These are phyloP conservation scores for Diaporthe capsici DNA, from an alignment of 2,329 filamentous ascomycete species.

Conservation along the genomic window DNA sequence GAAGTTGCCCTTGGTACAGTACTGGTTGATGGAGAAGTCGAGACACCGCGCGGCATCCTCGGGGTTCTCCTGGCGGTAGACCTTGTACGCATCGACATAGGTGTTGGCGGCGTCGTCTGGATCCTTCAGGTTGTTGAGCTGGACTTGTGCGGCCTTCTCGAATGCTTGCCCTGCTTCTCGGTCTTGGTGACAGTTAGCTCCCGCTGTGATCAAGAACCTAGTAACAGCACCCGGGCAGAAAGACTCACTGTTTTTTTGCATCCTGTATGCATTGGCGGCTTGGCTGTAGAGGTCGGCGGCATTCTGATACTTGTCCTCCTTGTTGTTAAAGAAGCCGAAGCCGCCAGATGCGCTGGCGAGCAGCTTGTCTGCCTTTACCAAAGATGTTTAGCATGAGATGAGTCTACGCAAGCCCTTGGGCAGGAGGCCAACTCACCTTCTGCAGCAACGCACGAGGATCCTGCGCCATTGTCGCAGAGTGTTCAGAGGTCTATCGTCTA, in stretches of 20 bases:
- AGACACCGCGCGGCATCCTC: conserved; percentile 86
- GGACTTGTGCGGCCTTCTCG: conserved; percentile 86
- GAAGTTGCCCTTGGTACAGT: conserved; percentile 91
- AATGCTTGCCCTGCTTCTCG: conserved; percentile 90
- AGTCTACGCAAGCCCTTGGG: not conserved
- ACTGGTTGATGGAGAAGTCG: conserved; percentile 85
- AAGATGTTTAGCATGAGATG: conserved; percentile 5
- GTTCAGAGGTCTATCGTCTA: not conserved
- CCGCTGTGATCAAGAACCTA: not conserved
- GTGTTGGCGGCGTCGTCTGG: conserved; percentile 93
- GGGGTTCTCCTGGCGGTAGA: conserved; percentile 88
- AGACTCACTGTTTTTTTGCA: conserved; percentile 83
- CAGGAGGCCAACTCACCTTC: conserved; percentile 69
- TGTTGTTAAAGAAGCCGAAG: conserved; percentile 91
- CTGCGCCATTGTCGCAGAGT: conserved; percentile 71
- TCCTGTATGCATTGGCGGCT: conserved; percentile 91
- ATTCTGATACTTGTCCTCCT: conserved; percentile 89
- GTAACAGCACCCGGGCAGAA: not conserved
- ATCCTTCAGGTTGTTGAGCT: conserved; percentile 86
- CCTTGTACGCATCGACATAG: conserved; percentile 92
- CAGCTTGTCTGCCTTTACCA: conserved; percentile 85
- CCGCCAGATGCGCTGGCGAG: conserved; percentile 81
- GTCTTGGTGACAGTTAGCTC: conserved; percentile 62
- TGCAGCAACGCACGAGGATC: conserved; percentile 84
- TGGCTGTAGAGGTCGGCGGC: conserved; percentile 90